Percentiles rank a stretch among this genome's conserved stretches.
Conservation (phyloP, 2,329 filamentous ascomycete genomes). For the Monilinia laxa region DNA sequence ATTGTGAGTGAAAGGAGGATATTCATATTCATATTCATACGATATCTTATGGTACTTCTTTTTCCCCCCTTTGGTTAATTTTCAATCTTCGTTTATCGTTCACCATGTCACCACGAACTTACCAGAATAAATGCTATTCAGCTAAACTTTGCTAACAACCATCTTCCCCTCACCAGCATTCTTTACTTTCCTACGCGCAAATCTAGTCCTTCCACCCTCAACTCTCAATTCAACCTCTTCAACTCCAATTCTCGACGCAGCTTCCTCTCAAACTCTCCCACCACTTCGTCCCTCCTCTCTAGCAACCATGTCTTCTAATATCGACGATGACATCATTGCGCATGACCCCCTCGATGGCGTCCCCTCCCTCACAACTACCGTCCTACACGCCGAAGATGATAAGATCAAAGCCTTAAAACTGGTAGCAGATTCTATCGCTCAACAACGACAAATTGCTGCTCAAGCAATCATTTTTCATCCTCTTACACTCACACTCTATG, state of each 20-base stretch:
- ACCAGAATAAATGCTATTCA: neutral
- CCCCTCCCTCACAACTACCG: constrained; percentile 63
- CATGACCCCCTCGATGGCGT: constrained; percentile 49
- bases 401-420: constrained; percentile 68
- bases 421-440: constrained; percentile 76
- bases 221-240: constrained; percentile 56
- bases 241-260: constrained; percentile 62
- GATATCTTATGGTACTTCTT: neutral
- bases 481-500: constrained; percentile 51
- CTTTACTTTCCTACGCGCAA: constrained; percentile 77
- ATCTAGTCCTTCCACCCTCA: constrained; percentile 64
- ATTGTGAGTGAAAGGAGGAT: constrained; percentile 9
- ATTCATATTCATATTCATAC: neutral
- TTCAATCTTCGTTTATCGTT: neutral
- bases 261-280: constrained; percentile 44
- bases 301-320: constrained; percentile 41
- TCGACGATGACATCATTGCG: constrained; percentile 37
- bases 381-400: constrained; percentile 55
- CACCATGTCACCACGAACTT: neutral
- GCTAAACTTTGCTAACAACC: constrained; percentile 18
- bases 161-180: constrained; percentile 59
- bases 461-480: constrained; percentile 48
- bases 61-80: neutral
- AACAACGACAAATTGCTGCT: constrained; percentile 65
- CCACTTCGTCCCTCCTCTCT: constrained; percentile 43